phyloP scores from a whole-genome alignment of 2,329 filamentous ascomycete genomes.

The Botrytis fragariae region DNA sequence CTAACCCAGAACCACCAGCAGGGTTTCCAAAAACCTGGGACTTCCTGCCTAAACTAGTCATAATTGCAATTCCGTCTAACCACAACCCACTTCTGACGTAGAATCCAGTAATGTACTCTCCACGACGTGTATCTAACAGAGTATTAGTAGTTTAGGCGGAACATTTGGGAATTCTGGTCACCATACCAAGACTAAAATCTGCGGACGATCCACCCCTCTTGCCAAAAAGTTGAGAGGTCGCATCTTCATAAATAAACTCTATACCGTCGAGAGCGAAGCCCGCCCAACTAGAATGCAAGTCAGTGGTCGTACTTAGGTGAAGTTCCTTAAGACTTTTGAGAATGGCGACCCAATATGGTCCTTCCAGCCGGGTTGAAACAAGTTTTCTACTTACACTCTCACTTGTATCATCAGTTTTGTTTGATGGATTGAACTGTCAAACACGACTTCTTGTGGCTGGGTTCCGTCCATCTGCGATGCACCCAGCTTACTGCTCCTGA shows the following conservation, averaged over 20 bases:
- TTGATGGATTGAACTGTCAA: conserved; percentile 64
- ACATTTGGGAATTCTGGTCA: conserved; percentile 22
- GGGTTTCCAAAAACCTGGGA: conserved; percentile 83
- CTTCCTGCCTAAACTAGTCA: conserved; percentile 84
- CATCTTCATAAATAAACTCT: conserved; percentile 91
- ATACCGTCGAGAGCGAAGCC: conserved; percentile 77
- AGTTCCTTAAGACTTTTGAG: neutral
- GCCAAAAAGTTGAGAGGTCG: conserved; percentile 80
- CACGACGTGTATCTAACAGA: conserved; percentile 68
- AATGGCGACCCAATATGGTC: neutral
- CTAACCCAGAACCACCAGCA: conserved; percentile 77
- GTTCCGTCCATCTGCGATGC: conserved; percentile 68
- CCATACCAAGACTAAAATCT: conserved; percentile 74
- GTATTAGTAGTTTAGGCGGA: conserved; percentile 3
- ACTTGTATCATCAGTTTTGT: conserved; percentile 74
- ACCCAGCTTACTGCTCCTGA: conserved; percentile 72
- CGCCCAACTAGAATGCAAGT: conserved; percentile 12
- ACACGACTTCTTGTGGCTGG: conserved; percentile 68
- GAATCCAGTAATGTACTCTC: conserved; percentile 87
- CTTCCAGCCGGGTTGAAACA: neutral
- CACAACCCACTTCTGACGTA: conserved; percentile 74
- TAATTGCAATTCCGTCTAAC: conserved; percentile 85
- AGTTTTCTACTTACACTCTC: conserved; percentile 61
- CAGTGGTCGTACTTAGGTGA: neutral
- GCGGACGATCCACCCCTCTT: conserved; percentile 69